Percentiles rank a stretch among this genome's conserved stretches.
Evolutionary conservation across 2,329 filamentous ascomycete species (phyloP).

Genomic region (Teratosphaeria zuluensis): DNA sequence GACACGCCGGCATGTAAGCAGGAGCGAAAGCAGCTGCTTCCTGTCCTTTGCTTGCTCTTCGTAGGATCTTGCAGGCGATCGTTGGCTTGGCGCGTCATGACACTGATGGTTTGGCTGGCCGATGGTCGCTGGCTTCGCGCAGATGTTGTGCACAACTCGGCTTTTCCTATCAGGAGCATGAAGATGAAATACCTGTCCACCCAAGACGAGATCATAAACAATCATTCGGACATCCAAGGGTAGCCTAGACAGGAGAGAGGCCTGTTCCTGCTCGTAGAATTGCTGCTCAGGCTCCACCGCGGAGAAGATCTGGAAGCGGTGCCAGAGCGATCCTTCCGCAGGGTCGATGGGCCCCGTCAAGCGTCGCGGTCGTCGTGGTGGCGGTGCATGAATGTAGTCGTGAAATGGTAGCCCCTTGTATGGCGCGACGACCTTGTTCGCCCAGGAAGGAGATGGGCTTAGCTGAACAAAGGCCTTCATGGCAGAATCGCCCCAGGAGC

Average conservation of each 20-base stretch:
- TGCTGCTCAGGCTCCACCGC: conserved; percentile 13
- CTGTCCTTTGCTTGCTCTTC: conserved; percentile 9
- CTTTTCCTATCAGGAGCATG: conserved; percentile 13
- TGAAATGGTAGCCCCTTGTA: conserved; percentile 24
- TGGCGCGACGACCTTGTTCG: conserved; percentile 20
- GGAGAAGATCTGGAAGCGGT: conserved; percentile 15
- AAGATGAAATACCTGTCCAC: conserved; percentile 20
- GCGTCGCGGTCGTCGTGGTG: conserved; percentile 17
- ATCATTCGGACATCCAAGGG: conserved; percentile 24
- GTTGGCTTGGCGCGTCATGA: conserved; percentile 10
- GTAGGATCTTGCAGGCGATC: conserved; percentile 11
- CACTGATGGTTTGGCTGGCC: conserved; percentile 17
- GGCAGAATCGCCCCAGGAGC: conserved; percentile 22
- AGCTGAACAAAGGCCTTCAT: conserved; percentile 16
- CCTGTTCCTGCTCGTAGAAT: conserved; percentile 16
- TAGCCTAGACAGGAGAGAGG: conserved; percentile 17
- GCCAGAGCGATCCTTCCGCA: conserved; percentile 15
- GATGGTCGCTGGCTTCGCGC: conserved; percentile 17
- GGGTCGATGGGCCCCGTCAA: conserved; percentile 20
- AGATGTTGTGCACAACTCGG: conserved; percentile 19
- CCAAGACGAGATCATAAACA: conserved; percentile 25
- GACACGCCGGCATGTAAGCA: conserved; percentile 21
- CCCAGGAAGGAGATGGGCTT: conserved; percentile 24
- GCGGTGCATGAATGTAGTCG: conserved; percentile 17
- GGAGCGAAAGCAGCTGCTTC: conserved; percentile 18